Conservation (phyloP, 1,284 basidiomycete species). For the Cutaneotrichosporon sp. region DNA sequence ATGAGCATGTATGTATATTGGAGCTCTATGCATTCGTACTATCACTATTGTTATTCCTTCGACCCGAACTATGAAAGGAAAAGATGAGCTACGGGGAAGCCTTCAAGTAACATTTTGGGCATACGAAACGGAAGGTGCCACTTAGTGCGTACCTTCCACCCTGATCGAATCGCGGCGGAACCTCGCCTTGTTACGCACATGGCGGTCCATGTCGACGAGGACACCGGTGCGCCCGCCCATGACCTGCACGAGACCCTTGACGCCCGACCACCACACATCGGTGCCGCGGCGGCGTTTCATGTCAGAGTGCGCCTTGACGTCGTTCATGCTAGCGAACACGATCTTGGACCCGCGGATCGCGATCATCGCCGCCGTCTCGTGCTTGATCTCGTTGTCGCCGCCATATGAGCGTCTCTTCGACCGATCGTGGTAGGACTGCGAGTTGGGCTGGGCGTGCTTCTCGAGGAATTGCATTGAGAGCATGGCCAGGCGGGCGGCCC, state of each 20-base stretch:
- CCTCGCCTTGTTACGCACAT: not conserved
- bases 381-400: slow-evolving; percentile 25
- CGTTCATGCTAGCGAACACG: slow-evolving; percentile 73
- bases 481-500: slow-evolving; percentile 81
- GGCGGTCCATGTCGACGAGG: slow-evolving; percentile 15
- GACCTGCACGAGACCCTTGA: slow-evolving; percentile 67
- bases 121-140: too few relatives aligned
- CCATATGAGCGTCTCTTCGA: slow-evolving; percentile 1
- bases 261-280: slow-evolving; percentile 70
- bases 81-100: too few relatives aligned
- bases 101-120: too few relatives aligned
- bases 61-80: too few relatives aligned
- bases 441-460: slow-evolving; percentile 58
- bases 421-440: slow-evolving; percentile 24
- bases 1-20: not conserved
- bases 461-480: slow-evolving; percentile 95
- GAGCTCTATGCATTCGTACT: not conserved
- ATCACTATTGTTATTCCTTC: too few relatives aligned
- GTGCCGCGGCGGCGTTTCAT: slow-evolving; percentile 83
- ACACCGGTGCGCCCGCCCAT: slow-evolving; percentile 51
- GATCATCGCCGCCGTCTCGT: slow-evolving; percentile 72
- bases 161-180: not conserved
- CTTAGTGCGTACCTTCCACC: too few relatives aligned
- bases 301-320: slow-evolving; percentile 81
- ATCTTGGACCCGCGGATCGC: slow-evolving; percentile 78